A percentile compares a stretch with the other conserved stretches of the same genome.
phyloP scores from a whole-genome alignment of 352 stramenopile genomes.

The Pythium aristosporum region DNA sequence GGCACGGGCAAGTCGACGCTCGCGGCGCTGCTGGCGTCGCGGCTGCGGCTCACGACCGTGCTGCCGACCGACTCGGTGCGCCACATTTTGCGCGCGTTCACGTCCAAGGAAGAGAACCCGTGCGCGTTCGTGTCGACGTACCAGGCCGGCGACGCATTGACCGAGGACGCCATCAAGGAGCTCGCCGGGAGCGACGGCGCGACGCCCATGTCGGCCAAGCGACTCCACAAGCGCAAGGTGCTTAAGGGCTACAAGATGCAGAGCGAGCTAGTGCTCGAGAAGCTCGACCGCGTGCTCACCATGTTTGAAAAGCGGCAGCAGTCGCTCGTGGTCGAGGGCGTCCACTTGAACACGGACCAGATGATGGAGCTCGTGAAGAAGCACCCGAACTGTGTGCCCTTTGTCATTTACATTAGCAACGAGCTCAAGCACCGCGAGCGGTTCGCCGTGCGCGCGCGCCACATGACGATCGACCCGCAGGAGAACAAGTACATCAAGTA shows the following conservation, averaged over 20 bases:
- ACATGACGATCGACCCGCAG: conserved; percentile 89
- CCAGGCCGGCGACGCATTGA: conserved; percentile 79
- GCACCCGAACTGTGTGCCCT: conserved; percentile 84
- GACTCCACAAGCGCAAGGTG: conserved; percentile 81
- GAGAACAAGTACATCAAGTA: conserved; percentile 92
- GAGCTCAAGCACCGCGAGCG: conserved; percentile 86
- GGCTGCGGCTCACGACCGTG: conserved; percentile 80
- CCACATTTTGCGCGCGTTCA: conserved; percentile 79
- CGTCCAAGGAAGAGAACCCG: conserved; percentile 75
- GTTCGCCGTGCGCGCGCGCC: conserved; percentile 77
- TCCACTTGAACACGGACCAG: conserved; percentile 84
- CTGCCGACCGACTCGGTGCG: conserved; percentile 85
- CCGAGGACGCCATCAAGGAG: conserved; percentile 47
- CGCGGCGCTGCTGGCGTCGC: conserved; percentile 71
- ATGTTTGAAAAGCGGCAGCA: conserved; percentile 85
- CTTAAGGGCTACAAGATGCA: conserved; percentile 84
- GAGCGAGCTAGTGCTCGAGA: conserved; percentile 78
- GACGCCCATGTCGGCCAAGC: conserved; percentile 59
- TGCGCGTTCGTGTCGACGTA: conserved; percentile 87
- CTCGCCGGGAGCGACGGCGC: conserved; percentile 28
- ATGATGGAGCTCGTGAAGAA: conserved; percentile 75
- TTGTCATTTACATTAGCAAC: conserved; percentile 90
- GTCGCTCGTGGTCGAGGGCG: conserved; percentile 84
- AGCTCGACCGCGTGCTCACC: conserved; percentile 77
- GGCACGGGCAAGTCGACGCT: conserved; percentile 86